phyloP scores from a whole-genome alignment of 192 early-diverging fungal genomes.

The Funneliformis mosseae region DNA sequence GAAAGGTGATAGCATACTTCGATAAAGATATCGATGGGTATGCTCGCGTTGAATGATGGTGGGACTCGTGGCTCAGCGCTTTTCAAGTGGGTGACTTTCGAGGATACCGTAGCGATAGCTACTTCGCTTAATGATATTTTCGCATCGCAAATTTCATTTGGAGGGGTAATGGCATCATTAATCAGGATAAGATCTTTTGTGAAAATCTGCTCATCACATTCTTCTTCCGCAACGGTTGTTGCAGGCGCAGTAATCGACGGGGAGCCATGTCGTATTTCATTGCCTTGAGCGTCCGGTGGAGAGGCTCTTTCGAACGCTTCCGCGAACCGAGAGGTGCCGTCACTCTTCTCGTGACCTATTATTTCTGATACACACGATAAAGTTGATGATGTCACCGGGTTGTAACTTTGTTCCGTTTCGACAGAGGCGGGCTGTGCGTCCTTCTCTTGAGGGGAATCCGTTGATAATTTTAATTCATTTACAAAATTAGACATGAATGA shows the following conservation, averaged over 20 bases:
- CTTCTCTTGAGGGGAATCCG: not conserved
- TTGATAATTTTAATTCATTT: too few relatives aligned
- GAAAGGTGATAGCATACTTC: not conserved
- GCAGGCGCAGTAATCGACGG: not conserved
- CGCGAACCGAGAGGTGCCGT: not conserved
- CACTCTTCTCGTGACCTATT: too few relatives aligned
- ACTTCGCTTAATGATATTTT: not conserved
- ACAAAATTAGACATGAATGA: too few relatives aligned
- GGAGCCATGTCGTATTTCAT: not conserved
- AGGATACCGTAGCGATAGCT: not conserved
- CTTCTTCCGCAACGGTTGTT: too few relatives aligned
- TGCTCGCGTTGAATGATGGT: not conserved
- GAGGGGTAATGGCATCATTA: too few relatives aligned
- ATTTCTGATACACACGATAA: too few relatives aligned
- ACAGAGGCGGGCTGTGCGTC: not conserved
- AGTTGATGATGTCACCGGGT: not conserved
- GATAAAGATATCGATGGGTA: slow-evolving; percentile 14
- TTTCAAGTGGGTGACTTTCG: not conserved
- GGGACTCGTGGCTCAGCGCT: not conserved
- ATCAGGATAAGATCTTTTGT: too few relatives aligned
- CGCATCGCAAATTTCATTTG: too few relatives aligned
- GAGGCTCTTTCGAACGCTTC: not conserved
- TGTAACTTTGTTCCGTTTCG: not conserved
- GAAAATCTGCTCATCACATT: too few relatives aligned
- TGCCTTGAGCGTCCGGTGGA: not conserved